Base-by-base conservation (phyloP, 805 yeast species). In the Candida manassasensis region DNA sequence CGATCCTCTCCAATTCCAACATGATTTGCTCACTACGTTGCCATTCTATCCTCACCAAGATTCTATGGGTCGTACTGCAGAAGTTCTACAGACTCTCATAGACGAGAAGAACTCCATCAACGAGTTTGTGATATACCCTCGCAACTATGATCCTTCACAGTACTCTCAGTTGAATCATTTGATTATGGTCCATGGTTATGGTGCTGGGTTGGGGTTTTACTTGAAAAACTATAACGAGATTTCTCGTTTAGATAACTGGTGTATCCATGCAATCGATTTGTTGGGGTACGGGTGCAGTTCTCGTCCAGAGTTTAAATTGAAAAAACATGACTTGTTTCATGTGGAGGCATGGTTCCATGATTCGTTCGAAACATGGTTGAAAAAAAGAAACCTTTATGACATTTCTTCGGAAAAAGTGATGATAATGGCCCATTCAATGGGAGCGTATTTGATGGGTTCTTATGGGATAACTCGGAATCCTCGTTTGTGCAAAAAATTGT, bases 231-330 rank as follows among this genome's bases (percentile, higher is more conserved):
- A 64, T 21, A 55, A 54, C n/a, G 53, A 38, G 2, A 38, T 65
- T 3, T 26, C 42, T 36, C 26, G 21, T 27, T 27, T 34, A 6
- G 62, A 72, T 19, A 61, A 71, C 27, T 84, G 93, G 84, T 73
- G 81, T 37, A 67, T 89, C 29, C 96, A 87, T 61, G 84, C 96
- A 0, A 72, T 90, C 3, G 98, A 90, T 52, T 61, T 89, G 37
- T 71, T 87, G 2, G 98, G 98, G 0, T 90, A 84, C 59, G 98
- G 97, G 1, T 78, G 85, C 38, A 84, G 95, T 1, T 76, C 95
- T 2, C 70, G 97, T 43, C 94, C 94, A 1, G 64, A 69, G 32
- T 86, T 84, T 52, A 71, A 72, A 24, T 43, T 52, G n/a, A 44
- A 46, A 10, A 53, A 52, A n/a, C 63, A 61, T 4, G 62, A 71